A percentile compares a stretch with the other conserved stretches of the same genome.
These are phyloP conservation scores for Wickerhamomyces bovis DNA, from an alignment of 805 yeast species.

Conservation along the genomic window DNA sequence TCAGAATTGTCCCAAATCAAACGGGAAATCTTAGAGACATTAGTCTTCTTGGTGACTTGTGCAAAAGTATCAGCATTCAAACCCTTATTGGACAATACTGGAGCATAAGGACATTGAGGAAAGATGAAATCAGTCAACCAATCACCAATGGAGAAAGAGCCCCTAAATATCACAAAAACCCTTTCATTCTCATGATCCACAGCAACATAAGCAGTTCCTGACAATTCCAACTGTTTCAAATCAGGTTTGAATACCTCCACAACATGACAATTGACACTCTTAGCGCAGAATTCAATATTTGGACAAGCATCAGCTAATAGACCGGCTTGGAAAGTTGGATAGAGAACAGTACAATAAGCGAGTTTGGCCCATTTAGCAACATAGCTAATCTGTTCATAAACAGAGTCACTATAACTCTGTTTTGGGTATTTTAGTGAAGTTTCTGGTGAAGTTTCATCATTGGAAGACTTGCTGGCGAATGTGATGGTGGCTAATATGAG, in stretches of 20 bases:
- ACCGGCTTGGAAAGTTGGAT: constrained; percentile 5
- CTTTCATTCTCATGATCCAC: constrained; percentile 38
- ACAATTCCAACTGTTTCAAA: constrained; percentile 29
- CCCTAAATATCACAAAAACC: constrained; percentile 52
- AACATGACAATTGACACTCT: constrained; percentile 3
- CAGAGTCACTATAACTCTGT: not conserved
- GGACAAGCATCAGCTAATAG: constrained; percentile 6
- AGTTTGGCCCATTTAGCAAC: constrained; percentile 7
- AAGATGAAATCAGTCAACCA: constrained; percentile 55
- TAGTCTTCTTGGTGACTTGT: not conserved
- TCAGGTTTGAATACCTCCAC: constrained; percentile 10
- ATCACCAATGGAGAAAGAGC: constrained; percentile 55
- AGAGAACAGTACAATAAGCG: constrained; percentile 6
- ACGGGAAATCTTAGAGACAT: not conserved
- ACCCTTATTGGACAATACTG: constrained; percentile 24
- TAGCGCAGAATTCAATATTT: constrained; percentile 10
- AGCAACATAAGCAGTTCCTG: constrained; percentile 51
- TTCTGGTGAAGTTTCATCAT: not conserved
- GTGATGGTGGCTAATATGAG: not conserved
- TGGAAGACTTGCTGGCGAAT: not conserved
- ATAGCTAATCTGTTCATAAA: constrained; percentile 1
- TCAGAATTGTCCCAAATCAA: not conserved
- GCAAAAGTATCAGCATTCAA: not conserved
- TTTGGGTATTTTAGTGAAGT: not conserved
- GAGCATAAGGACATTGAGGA: constrained; percentile 40